Conservation (phyloP, 805 yeast species). For the Nakazawaea sp. region DNA sequence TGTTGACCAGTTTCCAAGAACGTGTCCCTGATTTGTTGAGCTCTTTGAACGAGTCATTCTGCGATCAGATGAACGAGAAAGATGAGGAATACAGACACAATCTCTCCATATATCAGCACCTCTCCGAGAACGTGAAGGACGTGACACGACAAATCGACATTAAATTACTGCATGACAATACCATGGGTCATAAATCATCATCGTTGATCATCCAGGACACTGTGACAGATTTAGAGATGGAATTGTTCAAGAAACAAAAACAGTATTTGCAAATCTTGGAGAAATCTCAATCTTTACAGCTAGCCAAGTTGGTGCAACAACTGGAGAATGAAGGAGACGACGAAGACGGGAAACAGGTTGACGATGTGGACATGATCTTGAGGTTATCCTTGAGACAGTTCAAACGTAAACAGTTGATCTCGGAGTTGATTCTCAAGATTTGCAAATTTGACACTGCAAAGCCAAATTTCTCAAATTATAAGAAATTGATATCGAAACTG, state of each 20-base stretch:
- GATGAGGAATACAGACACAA: constrained; percentile 47
- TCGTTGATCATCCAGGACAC: not conserved
- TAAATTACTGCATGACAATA: constrained; percentile 1
- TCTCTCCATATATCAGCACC: constrained; percentile 29
- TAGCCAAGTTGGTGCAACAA: constrained; percentile 51
- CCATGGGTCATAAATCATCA: not conserved
- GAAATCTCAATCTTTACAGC: constrained; percentile 54
- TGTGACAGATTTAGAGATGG: constrained; percentile 6
- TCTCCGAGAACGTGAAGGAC: constrained; percentile 31
- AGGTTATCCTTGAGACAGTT: constrained; percentile 6
- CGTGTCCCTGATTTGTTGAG: constrained; percentile 16
- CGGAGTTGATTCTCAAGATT: constrained; percentile 1
- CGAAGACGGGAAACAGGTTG: not conserved
- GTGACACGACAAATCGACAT: constrained; percentile 9
- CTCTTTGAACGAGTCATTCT: constrained; percentile 17
- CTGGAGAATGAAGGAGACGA: constrained; percentile 28
- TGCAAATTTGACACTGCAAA: not conserved
- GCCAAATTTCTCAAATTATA: constrained; percentile 42
- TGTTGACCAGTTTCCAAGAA: constrained; percentile 13
- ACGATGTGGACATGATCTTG: not conserved
- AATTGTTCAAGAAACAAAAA: constrained; percentile 3
- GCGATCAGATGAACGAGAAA: constrained; percentile 30
- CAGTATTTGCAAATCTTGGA: constrained; percentile 27
- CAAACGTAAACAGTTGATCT: constrained; percentile 10
- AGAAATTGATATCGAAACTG: constrained; percentile 67